Conservation (phyloP, 208 protist species). For the Acanthamoeba healyi region DNA sequence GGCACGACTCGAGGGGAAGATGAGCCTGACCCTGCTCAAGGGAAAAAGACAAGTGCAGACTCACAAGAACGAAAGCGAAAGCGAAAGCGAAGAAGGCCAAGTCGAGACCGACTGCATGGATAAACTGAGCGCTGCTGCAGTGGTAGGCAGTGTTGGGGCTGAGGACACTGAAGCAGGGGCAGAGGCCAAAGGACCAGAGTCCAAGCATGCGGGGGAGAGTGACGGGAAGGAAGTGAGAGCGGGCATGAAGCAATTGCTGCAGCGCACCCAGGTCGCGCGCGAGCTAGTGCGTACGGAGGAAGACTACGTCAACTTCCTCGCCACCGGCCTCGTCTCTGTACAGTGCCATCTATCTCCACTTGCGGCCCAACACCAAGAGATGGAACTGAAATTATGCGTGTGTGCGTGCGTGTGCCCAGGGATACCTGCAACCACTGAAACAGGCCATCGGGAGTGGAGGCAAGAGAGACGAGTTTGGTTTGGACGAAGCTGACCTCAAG, state of each 20-base stretch:
- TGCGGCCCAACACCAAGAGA: too few species aligned
- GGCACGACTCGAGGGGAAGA: not conserved
- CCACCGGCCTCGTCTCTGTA: not conserved
- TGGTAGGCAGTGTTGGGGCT: too few species aligned
- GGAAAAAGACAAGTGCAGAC: not conserved
- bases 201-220: not conserved
- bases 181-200: too few species aligned
- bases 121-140: too few species aligned
- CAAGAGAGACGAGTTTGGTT: not conserved
- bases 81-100: not conserved
- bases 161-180: too few species aligned
- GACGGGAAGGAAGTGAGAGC: not conserved
- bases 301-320: not conserved
- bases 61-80: not conserved
- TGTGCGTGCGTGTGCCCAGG: not conserved
- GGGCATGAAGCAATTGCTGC: not conserved
- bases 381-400: too few species aligned
- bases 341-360: too few species aligned
- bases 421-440: not conserved
- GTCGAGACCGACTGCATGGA: too few species aligned
- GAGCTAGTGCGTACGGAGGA: not conserved
- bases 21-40: not conserved
- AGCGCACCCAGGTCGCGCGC: not conserved
- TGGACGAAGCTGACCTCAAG: not conserved
- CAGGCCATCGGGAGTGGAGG: not conserved